Conservation (phyloP, 257 asterid species). For the Scutellaria minor region DNA sequence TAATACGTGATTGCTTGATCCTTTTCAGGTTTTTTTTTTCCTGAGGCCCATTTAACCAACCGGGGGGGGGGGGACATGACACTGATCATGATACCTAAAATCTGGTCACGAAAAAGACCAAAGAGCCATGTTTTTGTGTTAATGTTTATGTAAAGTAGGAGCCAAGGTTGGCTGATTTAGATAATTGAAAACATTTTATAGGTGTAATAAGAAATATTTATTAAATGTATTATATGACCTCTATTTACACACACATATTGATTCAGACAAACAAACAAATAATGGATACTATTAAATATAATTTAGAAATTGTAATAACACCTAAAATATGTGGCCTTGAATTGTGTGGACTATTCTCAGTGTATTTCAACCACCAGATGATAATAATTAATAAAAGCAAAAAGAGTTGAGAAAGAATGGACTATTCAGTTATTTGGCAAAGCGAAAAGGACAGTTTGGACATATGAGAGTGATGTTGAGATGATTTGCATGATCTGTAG, state of each 20-base stretch:
- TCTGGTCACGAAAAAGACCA: conserved; percentile 15
- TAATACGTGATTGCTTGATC: background rate
- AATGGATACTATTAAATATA: no score
- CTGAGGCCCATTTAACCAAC: no score
- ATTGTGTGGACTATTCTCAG: background rate
- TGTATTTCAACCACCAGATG: conserved; percentile 26
- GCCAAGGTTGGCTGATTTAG: background rate
- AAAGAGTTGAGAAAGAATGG: background rate
- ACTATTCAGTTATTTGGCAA: conserved; percentile 17
- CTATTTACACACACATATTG: no score
- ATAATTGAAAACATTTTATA: conserved; percentile 2
- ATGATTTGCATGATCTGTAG: conserved; percentile 1
- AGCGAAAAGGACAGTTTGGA: conserved; percentile 12
- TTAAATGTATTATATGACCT: background rate
- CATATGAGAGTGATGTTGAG: background rate
- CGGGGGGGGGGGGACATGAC: background rate
- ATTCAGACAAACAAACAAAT: no score
- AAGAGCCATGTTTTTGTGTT: conserved; percentile 16
- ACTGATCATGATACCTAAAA: conserved; percentile 26
- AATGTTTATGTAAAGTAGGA: no score
- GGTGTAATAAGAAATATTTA: background rate
- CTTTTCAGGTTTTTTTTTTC: background rate
- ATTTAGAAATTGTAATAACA: background rate
- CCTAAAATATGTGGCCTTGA: background rate
- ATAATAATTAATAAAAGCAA: conserved; percentile 12